Base-by-base conservation (phyloP, 352 stramenopile genomes). In the Globisporangium sylvaticum region DNA sequence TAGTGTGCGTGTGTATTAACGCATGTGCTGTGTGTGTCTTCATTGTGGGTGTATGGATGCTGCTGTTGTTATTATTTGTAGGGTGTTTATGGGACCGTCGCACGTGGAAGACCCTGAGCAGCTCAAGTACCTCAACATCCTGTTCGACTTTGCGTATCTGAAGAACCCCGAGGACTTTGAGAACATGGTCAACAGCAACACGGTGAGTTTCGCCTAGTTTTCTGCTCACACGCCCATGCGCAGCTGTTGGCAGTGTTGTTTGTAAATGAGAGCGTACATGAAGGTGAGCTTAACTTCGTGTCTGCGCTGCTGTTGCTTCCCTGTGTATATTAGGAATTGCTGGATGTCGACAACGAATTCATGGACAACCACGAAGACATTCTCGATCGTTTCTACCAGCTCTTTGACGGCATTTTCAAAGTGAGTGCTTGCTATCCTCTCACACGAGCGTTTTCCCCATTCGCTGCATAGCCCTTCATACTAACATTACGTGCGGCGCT, bases 61-160 rank as follows among this genome's bases (percentile, higher is more conserved):
- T 15, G 29, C 24, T 52, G 9, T 56, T 57, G 24, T n/a, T 5
- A 8, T 5, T 50, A 22, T 69, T 20, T 27, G 56, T 65, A 95
- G 87, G 10, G 83, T 96, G 48, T 96, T 96, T 62, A 86, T 96
- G 78, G 87, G 88, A 4, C 81, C 86, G 53, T 90, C 88, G 46
- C 84, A 92, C 57, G 88, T 96, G 29, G 88, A 96, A 78, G 88
- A 96, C 75, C 88, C 88, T 12, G 88, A 96, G 68, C 88, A 96
- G 68, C 84, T 91, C 72, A 96, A 96, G 75, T 96, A 96, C 66
- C 74, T 96, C 20, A 91, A 92, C 59, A 97, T 98, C 53, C 70
- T 98, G 29, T 98, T 98, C 70, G 94, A 98, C 71, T 98, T 98
- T 79, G 79, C 81, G 22, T 98, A 98, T 68, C 66, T 98, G 58